A percentile compares a stretch with the other conserved stretches of the same genome.
Evolutionary conservation across 345 rosid species (phyloP).

Genomic region (Moringa oleifera): DNA sequence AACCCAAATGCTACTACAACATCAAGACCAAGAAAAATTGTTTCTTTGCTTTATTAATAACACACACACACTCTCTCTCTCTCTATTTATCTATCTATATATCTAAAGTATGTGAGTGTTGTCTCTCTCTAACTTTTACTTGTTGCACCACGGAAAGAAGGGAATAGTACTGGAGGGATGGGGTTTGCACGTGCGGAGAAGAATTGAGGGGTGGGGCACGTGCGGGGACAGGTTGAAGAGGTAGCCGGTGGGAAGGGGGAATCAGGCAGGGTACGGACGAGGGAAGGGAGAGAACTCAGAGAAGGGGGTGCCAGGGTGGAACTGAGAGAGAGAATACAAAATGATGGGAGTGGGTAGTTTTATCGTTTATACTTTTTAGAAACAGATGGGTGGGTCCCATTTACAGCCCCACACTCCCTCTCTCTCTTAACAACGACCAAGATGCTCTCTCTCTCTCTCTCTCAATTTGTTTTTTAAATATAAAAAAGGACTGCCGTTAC

Average conservation of each 20-base stretch:
- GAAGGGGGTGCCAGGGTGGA: constrained; percentile 42
- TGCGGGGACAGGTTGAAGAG: constrained; percentile 41
- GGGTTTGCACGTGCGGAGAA: constrained; percentile 19
- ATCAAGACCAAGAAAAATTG: constrained; percentile 1
- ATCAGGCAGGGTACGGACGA: constrained; percentile 32
- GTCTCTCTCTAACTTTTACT: constrained; percentile 51
- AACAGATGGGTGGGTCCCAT: constrained; percentile 19
- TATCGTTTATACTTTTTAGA: constrained; percentile 30
- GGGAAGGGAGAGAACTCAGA: constrained; percentile 16
- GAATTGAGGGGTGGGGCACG: constrained; percentile 26
- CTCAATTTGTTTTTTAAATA: no score
- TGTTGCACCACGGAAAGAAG: constrained; percentile 58
- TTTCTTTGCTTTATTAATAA: background rate
- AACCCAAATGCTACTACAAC: constrained; percentile 12
- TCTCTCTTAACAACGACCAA: constrained; percentile 20
- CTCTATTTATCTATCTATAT: background rate
- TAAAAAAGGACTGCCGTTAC: no score
- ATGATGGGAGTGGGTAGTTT: constrained; percentile 43
- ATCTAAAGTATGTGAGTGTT: background rate
- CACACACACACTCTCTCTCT: background rate
- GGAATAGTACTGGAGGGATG: constrained; percentile 19
- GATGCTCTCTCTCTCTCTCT: constrained; percentile 11
- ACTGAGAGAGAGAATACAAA: constrained; percentile 18
- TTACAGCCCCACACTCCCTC: background rate
- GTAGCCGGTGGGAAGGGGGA: constrained; percentile 37